phyloP scores from a whole-genome alignment of 192 early-diverging fungal genomes.

The Entophlyctis helioformis region DNA sequence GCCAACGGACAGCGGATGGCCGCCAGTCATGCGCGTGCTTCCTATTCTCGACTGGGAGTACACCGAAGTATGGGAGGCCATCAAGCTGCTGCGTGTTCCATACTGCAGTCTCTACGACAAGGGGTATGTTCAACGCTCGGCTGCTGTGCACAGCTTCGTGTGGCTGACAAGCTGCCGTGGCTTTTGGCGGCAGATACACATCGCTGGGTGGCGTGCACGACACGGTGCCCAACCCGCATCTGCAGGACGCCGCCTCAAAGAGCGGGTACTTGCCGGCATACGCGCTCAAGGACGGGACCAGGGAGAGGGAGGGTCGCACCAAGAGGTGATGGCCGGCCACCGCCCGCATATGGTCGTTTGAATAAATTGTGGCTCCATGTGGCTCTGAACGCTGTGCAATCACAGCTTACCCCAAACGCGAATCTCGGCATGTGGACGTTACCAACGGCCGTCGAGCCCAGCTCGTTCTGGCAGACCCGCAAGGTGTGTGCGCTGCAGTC shows the following conservation, averaged over 20 bases:
- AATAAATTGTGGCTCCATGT: too few relatives aligned
- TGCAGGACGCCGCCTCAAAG: conserved; percentile 26
- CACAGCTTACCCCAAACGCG: too few relatives aligned
- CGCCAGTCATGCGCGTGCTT: conserved; percentile 78
- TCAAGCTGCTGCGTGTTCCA: conserved; percentile 48
- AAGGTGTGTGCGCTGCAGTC: conserved; percentile 4
- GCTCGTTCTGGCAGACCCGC: conserved; percentile 13
- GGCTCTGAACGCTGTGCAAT: too few relatives aligned
- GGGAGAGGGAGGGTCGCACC: conserved; percentile 54
- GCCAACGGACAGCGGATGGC: conserved; percentile 82
- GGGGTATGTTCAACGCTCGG: conserved; percentile 37
- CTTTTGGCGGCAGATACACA: conserved; percentile 56
- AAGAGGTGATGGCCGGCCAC: too few relatives aligned
- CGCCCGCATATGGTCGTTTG: too few relatives aligned
- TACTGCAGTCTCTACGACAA: conserved; percentile 86
- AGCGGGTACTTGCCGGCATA: conserved; percentile 53
- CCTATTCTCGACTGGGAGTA: conserved; percentile 89
- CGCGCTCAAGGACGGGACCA: conserved; percentile 39
- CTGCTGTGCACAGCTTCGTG: not conserved
- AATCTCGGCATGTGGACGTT: conserved; percentile 7
- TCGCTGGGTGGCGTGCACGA: conserved; percentile 77
- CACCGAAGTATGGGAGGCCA: conserved; percentile 70
- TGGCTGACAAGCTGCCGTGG: not conserved
- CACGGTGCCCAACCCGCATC: conserved; percentile 74
- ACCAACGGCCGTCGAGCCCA: conserved; percentile 5